These are phyloP conservation scores for Pleurotus pulmonarius DNA, from an alignment of 768 basidiomycete genomes.

Conservation along the genomic window DNA sequence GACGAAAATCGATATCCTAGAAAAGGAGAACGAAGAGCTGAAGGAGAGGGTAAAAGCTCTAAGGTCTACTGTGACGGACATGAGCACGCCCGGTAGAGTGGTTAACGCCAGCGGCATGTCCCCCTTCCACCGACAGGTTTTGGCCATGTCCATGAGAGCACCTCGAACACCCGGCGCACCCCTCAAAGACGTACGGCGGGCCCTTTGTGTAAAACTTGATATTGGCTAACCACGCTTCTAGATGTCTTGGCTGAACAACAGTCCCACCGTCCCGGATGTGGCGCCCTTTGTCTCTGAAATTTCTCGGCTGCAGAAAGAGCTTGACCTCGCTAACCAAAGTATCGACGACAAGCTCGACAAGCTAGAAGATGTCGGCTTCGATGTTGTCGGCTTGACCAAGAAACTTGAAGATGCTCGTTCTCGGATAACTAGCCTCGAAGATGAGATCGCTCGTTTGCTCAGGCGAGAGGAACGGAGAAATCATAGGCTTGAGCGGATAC, in stretches of 20 bases:
- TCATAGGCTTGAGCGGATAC: constrained; percentile 53
- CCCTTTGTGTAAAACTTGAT: neutral
- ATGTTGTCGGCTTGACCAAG: constrained; percentile 65
- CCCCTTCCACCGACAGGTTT: constrained; percentile 71
- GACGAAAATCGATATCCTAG: constrained; percentile 68
- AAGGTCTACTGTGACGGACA: constrained; percentile 47
- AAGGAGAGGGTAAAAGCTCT: constrained; percentile 64
- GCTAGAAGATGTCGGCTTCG: constrained; percentile 76
- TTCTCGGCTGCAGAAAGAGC: constrained; percentile 65
- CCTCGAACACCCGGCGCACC: constrained; percentile 81
- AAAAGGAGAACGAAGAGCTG: constrained; percentile 74
- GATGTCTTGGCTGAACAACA: constrained; percentile 74
- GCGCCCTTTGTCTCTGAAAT: constrained; percentile 73
- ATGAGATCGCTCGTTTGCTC: constrained; percentile 61
- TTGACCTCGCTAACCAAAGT: constrained; percentile 76
- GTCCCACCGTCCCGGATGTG: constrained; percentile 49
- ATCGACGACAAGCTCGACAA: constrained; percentile 88
- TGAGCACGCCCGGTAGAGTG: constrained; percentile 55
- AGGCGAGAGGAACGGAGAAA: constrained; percentile 69
- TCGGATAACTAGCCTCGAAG: constrained; percentile 54
- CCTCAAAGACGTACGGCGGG: constrained; percentile 62
- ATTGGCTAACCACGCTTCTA: constrained; percentile 20
- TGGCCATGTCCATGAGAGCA: constrained; percentile 62
- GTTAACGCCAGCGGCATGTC: constrained; percentile 60
- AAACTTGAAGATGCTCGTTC: constrained; percentile 70